Conservation (phyloP, 768 basidiomycete species). For the Pleurotus tuber-regium region DNA sequence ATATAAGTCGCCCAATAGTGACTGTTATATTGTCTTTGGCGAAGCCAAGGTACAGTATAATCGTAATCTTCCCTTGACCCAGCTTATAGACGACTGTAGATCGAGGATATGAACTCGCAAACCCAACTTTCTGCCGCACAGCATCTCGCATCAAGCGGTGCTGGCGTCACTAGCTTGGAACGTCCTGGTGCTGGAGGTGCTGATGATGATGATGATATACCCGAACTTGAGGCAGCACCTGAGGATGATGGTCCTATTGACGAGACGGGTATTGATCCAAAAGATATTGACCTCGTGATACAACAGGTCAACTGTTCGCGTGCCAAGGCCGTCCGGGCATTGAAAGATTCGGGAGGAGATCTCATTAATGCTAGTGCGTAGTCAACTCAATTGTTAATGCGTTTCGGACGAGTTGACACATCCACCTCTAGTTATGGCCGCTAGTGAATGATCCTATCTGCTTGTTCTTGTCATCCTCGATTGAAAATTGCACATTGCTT, state of each 20-base stretch:
- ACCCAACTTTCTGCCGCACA: conserved; percentile 78
- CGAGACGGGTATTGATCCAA: conserved; percentile 86
- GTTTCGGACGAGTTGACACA: conserved; percentile 2
- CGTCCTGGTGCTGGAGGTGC: conserved; percentile 48
- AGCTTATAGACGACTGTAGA: conserved; percentile 33
- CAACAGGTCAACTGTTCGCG: conserved; percentile 81
- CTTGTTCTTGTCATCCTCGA: conserved; percentile 27
- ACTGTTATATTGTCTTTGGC: conserved; percentile 99
- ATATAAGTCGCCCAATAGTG: conserved; percentile 95
- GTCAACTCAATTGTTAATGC: conserved; percentile 7
- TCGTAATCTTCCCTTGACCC: neutral
- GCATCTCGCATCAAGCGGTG: conserved; percentile 61
- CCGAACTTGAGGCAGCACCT: conserved; percentile 75
- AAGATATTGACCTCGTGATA: conserved; percentile 96
- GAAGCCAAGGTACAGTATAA: conserved; percentile 74
- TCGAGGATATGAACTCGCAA: conserved; percentile 85
- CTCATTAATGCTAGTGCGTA: conserved; percentile 94
- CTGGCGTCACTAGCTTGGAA: conserved; percentile 45
- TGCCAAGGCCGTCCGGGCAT: conserved; percentile 85
- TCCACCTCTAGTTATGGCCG: conserved; percentile 76
- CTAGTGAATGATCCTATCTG: conserved; percentile 68
- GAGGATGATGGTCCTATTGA: conserved; percentile 83
- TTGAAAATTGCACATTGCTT: neutral
- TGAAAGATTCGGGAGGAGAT: conserved; percentile 92
- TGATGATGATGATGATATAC: conserved; percentile 79